phyloP scores from a whole-genome alignment of 2,329 filamentous ascomycete genomes.

The Gliomastix tumulicola region DNA sequence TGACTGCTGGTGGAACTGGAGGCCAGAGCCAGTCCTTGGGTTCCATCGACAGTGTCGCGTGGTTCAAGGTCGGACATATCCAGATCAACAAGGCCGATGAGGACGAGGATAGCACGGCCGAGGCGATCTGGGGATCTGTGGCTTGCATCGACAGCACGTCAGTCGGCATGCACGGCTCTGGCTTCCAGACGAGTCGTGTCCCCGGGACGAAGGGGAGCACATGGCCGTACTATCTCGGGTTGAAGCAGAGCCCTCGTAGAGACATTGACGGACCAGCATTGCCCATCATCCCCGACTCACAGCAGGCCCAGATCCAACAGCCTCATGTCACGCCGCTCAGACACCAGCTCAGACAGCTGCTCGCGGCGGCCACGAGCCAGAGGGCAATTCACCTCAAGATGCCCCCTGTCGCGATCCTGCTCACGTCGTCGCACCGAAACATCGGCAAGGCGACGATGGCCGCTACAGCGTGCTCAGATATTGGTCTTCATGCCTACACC shows the following conservation, averaged over 20 bases:
- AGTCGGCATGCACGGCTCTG: constrained; percentile 87
- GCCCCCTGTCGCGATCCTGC: constrained; percentile 78
- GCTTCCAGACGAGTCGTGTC: constrained; percentile 74
- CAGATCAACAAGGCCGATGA: constrained; percentile 44
- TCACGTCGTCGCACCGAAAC: constrained; percentile 86
- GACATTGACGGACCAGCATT: constrained; percentile 26
- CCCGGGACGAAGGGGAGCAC: constrained; percentile 69
- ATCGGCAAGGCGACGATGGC: constrained; percentile 87
- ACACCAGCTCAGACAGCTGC: constrained; percentile 72
- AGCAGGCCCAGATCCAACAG: constrained; percentile 29
- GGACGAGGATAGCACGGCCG: constrained; percentile 52
- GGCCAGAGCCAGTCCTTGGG: constrained; percentile 5
- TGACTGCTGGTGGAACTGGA: constrained; percentile 33
- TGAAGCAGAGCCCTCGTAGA: constrained; percentile 56
- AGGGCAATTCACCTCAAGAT: constrained; percentile 81
- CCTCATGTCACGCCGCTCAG: constrained; percentile 52
- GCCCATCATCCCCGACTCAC: constrained; percentile 22
- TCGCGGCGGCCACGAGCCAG: constrained; percentile 82
- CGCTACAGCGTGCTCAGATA: constrained; percentile 71
- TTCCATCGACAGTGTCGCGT: constrained; percentile 62
- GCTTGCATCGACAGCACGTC: constrained; percentile 79
- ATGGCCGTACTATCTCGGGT: constrained; percentile 86
- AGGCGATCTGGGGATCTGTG: constrained; percentile 77
- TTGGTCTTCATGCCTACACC: constrained; percentile 81
- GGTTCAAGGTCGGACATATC: constrained; percentile 86